phyloP scores from a whole-genome alignment of 352 stramenopile genomes.

The Phytophthora sp. region DNA sequence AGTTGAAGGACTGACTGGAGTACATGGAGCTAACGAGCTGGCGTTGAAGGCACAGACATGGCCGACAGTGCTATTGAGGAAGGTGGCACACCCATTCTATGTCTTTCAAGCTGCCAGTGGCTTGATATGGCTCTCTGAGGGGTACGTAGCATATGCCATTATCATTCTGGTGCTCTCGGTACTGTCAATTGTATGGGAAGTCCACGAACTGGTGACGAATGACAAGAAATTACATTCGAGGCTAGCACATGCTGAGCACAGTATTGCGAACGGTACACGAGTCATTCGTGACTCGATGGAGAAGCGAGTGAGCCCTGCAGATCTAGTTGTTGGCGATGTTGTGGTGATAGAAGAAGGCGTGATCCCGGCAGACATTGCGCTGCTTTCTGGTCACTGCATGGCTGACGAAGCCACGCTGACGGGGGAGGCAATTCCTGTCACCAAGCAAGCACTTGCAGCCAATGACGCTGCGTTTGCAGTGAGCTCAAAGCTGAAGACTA shows the following conservation, averaged over 20 bases:
- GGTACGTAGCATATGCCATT: conserved; percentile 71
- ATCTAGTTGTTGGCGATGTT: conserved; percentile 75
- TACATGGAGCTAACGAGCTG: conserved; percentile 71
- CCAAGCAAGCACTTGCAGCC: conserved; percentile 48
- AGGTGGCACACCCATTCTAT: conserved; percentile 83
- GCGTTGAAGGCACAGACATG: conserved; percentile 55
- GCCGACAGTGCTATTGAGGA: conserved; percentile 59
- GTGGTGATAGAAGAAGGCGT: conserved; percentile 70
- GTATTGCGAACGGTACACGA: conserved; percentile 57
- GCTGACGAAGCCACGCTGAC: conserved; percentile 82
- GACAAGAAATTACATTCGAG: conserved; percentile 61
- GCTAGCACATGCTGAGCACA: conserved; percentile 62
- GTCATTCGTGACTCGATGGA: conserved; percentile 64
- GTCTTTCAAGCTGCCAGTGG: conserved; percentile 76
- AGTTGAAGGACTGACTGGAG: conserved; percentile 40
- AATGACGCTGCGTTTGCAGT: conserved; percentile 21
- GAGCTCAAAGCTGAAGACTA: conserved; percentile 50
- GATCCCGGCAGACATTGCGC: conserved; percentile 65
- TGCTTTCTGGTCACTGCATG: conserved; percentile 70
- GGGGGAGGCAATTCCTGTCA: conserved; percentile 82
- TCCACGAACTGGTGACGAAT: conserved; percentile 67
- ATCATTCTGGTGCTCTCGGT: conserved; percentile 68
- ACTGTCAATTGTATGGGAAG: conserved; percentile 77
- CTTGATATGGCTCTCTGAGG: conserved; percentile 72
- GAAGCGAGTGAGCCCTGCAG: conserved; percentile 43